A percentile compares a stretch with the other conserved stretches of the same genome.
phyloP scores from a whole-genome alignment of 2,329 filamentous ascomycete genomes.

The Neofusicoccum umdonicola region DNA sequence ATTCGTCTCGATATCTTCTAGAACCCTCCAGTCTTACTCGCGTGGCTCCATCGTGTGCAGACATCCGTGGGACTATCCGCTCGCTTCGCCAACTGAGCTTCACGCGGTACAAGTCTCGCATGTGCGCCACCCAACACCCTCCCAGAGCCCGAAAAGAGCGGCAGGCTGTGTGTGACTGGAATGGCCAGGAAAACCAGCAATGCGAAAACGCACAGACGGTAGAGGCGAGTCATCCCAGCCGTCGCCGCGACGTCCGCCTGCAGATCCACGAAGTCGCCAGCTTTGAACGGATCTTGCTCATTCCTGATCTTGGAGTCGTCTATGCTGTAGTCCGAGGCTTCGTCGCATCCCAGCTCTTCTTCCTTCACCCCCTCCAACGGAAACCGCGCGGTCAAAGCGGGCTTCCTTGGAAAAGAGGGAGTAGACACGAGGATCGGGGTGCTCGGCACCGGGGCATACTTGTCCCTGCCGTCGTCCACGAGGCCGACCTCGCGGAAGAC shows the following conservation, averaged over 20 bases:
- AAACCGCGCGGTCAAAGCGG: not conserved
- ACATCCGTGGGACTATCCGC: slow-evolving; percentile 33
- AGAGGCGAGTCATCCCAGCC: not conserved
- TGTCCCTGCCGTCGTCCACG: slow-evolving; percentile 3
- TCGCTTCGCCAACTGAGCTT: slow-evolving; percentile 19
- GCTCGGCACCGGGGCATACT: not conserved
- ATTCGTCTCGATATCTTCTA: not conserved
- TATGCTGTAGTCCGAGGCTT: not conserved
- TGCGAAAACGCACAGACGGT: not conserved
- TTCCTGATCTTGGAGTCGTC: not conserved
- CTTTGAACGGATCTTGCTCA: not conserved
- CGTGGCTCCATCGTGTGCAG: slow-evolving; percentile 39
- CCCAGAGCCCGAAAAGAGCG: not conserved
- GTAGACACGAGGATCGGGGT: not conserved
- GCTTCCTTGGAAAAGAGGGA: not conserved
- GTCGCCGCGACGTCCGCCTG: not conserved
- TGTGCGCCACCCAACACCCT: not conserved
- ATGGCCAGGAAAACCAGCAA: not conserved
- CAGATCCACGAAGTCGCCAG: not conserved
- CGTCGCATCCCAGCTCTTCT: not conserved
- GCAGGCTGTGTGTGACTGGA: not conserved
- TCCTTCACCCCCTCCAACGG: not conserved
- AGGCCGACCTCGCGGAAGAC: slow-evolving; percentile 16
- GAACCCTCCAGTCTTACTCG: slow-evolving; percentile 22
- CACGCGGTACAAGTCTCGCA: not conserved